Base-by-base conservation (phyloP, 2,329 filamentous ascomycete species). In the Alternaria arbusti region DNA sequence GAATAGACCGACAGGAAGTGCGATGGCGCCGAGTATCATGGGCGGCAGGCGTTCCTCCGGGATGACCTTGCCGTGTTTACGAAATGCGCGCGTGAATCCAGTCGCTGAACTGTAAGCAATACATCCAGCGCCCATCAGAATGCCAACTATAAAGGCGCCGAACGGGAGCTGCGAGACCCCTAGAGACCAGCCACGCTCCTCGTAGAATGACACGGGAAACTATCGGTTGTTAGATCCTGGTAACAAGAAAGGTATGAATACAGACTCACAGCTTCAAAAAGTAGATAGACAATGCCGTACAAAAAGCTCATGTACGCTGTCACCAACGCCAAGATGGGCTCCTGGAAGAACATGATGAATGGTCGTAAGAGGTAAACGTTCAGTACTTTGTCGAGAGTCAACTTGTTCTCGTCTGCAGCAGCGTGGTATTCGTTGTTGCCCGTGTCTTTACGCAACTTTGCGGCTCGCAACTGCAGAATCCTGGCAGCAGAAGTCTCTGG, bases 301-400 rank as follows among this genome's bases (percentile, higher is more conserved):
- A 87, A 85, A 74, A 92, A 92, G 56, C 86, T 88, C 43, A 90
- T 89, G 72, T 93, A 92, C 0, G 92, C 74, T 0, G 90, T 88
- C 15, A 93, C 83, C 13, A 78, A 70, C 1, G 75, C 75, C 15
- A 79, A 57, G 23, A 79, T 78, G 0, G 76, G 76, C 45, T 79
- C 76, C 22, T 77, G 69, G 40, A 82, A 76, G 6, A 94, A 82
- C 43, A 94, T 84, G 68, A 89, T 86, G 30, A 92, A 86, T 0
- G 91, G 91, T 0, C 90, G 85, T 26, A 91, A 74, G 5, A 92
- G 82, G 70, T 91, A 93, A 70, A 91, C 91, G 28, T 86, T 81
- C 3, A 85, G 83, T 10, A 93, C 83, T 62, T 91, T 88, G 15
- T 79, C 77, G 40, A 91, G 61, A 13, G 83, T 88, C 6, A 91